Evolutionary conservation across 2,329 filamentous ascomycete species (phyloP).

Genomic region (Cordyceps fumosorosea): DNA sequence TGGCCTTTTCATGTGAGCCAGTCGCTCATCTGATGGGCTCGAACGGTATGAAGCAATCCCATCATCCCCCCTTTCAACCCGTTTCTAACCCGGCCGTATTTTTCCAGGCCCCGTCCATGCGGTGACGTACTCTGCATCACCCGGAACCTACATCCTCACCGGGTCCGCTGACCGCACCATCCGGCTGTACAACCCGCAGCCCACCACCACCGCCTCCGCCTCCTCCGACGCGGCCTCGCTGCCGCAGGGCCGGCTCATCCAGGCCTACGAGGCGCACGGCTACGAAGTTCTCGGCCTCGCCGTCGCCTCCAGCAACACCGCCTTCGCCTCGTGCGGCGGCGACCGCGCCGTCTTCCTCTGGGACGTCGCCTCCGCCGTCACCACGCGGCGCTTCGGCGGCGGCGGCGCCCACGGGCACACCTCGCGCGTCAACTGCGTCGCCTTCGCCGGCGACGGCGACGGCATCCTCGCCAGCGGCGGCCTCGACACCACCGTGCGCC

Average conservation of each 20-base stretch:
- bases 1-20: conserved; percentile 43
- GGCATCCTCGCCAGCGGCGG: conserved; percentile 65
- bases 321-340: conserved; percentile 81
- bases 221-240: conserved; percentile 19
- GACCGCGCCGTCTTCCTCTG: conserved; percentile 89
- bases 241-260: conserved; percentile 60
- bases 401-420: conserved; percentile 53
- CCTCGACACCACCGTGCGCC: conserved; percentile 66
- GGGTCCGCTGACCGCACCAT: conserved; percentile 80
- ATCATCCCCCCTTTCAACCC: background rate
- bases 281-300: conserved; percentile 83
- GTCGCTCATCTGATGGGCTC: conserved; percentile 52
- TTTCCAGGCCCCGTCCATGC: conserved; percentile 63
- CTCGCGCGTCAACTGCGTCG: conserved; percentile 69
- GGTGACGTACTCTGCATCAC: conserved; percentile 63
- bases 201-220: conserved; percentile 32
- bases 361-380: conserved; percentile 80
- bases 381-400: conserved; percentile 65
- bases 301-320: conserved; percentile 70
- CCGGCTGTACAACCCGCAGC: conserved; percentile 75
- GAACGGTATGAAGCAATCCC: conserved; percentile 38
- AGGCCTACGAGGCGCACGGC: conserved; percentile 83
- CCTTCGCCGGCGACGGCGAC: conserved; percentile 72
- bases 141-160: conserved; percentile 73
- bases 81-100: background rate